Evolutionary conservation across 1,284 basidiomycete species (phyloP).

Genomic region (Papiliotrema fonsecae): DNA sequence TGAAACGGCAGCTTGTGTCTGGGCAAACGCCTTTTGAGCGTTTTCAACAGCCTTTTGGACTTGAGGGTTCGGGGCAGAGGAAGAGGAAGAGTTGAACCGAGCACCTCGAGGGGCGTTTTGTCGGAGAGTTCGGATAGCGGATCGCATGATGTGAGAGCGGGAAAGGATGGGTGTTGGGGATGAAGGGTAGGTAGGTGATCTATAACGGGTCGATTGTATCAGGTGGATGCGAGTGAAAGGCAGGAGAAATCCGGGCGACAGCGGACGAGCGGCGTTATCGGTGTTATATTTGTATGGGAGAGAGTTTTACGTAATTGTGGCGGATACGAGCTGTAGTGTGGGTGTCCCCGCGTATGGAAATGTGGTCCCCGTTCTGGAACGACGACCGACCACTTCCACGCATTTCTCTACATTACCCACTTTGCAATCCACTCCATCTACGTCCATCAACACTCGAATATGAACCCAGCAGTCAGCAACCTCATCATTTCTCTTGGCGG

Average conservation of each 20-base stretch:
- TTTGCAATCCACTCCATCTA: constrained; percentile 2
- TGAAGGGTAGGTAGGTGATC: background rate
- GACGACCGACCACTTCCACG: constrained; percentile 2
- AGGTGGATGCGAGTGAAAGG: background rate
- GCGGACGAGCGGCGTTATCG: constrained; percentile 1
- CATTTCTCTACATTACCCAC: constrained; percentile 5
- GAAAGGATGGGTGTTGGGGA: background rate
- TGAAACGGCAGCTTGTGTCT: constrained; percentile 35
- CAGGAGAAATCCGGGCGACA: background rate
- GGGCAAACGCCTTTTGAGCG: constrained; percentile 34
- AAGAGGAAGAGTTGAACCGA: constrained; percentile 24
- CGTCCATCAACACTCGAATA: constrained; percentile 18
- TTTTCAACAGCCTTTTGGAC: constrained; percentile 42
- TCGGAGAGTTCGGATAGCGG: constrained; percentile 14
- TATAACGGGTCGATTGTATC: background rate
- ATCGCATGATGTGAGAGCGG: constrained; percentile 1
- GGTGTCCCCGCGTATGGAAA: background rate
- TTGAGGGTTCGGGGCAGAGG: constrained; percentile 33
- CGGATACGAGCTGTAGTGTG: too few relatives aligned
- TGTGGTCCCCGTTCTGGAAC: background rate
- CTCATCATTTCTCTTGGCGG: constrained; percentile 80
- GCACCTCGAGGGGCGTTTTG: constrained; percentile 15
- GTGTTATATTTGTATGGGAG: constrained; percentile 1
- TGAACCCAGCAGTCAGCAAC: constrained; percentile 55
- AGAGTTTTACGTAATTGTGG: background rate